Base-by-base conservation (phyloP, 345 rosid genomes). In the Dipteronia sinensis region DNA sequence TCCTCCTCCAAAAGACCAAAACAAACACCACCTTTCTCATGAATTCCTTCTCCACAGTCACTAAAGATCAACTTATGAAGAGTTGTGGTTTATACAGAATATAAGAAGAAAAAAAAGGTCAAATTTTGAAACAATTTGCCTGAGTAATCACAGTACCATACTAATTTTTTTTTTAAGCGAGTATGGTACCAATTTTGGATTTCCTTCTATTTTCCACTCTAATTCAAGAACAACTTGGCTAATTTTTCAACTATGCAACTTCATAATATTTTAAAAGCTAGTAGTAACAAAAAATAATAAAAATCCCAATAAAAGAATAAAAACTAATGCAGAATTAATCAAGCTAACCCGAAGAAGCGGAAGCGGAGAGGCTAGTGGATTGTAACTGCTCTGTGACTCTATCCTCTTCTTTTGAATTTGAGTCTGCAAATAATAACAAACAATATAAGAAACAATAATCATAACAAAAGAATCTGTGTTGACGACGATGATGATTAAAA, bases 341-440 rank as follows among this genome's bases (percentile, higher is more conserved):
- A 67, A 44, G 38, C 72, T 25, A 23, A 72, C 81, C 82, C 4
- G 78, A 68, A 73, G 79, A 42, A 53, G 75, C 79, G 42, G 71
- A 58, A 62, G 82, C 65, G 65, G 82, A 76, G 77, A 84, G 65
- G 67, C 72, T 72, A 71, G 79, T 62, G 64, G 87, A 79, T 58
- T 82, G 77, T 15, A 82, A 71, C 74, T 74, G 87, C 63, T 79
- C 85, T 31, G 79, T 34, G 34, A 79, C 81, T 70, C 77, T 84
- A 76, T 79, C 83, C 55, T 75, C 83, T 71, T 82, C 81, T 53
- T 74, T 77, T 27, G 81, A 71, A 77, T 71, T 79, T 5, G 73
- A 76, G 44, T 75, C 79, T 79, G 79, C 51, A 61, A 51, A 20
- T 19, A 67, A 56, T 42, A 17, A 46, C 8, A 8, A 9, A 20